These are phyloP conservation scores for Malassezia pachydermatis DNA, from an alignment of 1,284 basidiomycete genomes.

Conservation along the genomic window DNA sequence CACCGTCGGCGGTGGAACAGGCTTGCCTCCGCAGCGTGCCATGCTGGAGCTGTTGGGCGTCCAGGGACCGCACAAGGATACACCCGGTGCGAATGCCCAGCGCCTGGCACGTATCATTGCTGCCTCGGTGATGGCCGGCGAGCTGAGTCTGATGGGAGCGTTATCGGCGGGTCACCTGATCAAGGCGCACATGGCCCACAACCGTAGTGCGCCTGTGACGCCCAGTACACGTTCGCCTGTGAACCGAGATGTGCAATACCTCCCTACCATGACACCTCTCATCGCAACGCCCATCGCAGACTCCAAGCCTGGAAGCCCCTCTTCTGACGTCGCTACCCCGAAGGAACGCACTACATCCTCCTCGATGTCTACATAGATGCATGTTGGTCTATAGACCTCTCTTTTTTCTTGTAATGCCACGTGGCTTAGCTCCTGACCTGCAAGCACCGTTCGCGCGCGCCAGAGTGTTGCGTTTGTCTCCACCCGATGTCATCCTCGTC, in stretches of 20 bases:
- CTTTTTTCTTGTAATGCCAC: too few species aligned
- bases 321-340: too few species aligned
- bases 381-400: too few species aligned
- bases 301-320: too few species aligned
- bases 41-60: slow-evolving; percentile 47
- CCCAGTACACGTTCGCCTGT: slow-evolving; percentile 39
- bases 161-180: slow-evolving; percentile 45
- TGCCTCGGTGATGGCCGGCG: slow-evolving; percentile 47
- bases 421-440: too few species aligned
- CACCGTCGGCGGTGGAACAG: slow-evolving; percentile 90
- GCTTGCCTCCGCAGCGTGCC: slow-evolving; percentile 36
- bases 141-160: slow-evolving; percentile 44
- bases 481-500: too few species aligned
- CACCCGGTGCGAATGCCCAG: slow-evolving; percentile 46
- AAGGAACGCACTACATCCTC: too few species aligned
- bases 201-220: slow-evolving; percentile 41
- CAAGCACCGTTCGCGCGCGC: too few species aligned
- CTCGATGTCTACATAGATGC: too few species aligned
- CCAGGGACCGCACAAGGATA: slow-evolving; percentile 34
- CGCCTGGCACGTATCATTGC: slow-evolving; percentile 45
- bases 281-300: slow-evolving; percentile 13
- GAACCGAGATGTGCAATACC: slow-evolving; percentile 6
- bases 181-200: slow-evolving; percentile 47
- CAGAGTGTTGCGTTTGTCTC: too few species aligned
- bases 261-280: slow-evolving; percentile 17